Evolutionary conservation across 192 early-diverging fungal genomes (phyloP), one percentile per base, ranked within the genome.

Genomic region (Umbelopsis sp.): DNA sequence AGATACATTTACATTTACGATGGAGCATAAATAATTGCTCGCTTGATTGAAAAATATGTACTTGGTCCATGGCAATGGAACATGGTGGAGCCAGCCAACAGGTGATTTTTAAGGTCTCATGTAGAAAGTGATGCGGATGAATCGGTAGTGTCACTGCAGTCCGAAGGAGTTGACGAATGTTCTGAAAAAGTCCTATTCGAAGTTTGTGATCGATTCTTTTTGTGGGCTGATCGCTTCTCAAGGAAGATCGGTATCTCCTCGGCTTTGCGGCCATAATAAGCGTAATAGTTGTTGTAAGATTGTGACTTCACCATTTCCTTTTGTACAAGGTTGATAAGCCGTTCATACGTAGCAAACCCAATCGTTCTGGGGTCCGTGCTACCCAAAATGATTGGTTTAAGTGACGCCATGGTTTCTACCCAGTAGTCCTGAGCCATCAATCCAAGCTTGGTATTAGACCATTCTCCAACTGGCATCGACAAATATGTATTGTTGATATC

Each of bases 241-340:
- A 62, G 56, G 31, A 34, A 62, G 7, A 62, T 62, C 26, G 56
- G 56, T 12, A 62, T n/a, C 12, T 62, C 56, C 26, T 62, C 56
- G 17, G 56, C 56, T 31, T 62, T 62, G 29, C 56, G 56, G 26
- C 56, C 56, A 31, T 62, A 62, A 17, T 62, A 62, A n/a, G 56
- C 56, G 31, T 62, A 62, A 34, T 62, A 62, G 31, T 62, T 62
- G 26, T 31, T 34, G 17, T 62, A 62, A 29, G 29, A 17, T 20
- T 62, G 56, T 34, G 31, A 62, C 17, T 29, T n/a, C 2, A 31
- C 56, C 31, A 62, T 29, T 32, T 62, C 56, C 31, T 62, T 62
- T 32, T 29, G 56, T 20, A 26, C 31, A 32, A 62, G 56, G 16
- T 16, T 62, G 31, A 17, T 31, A 26, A 62, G 20, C 20, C 56